Conservation (phyloP, 2,329 filamentous ascomycete species). For the Xylaria polymorpha region DNA sequence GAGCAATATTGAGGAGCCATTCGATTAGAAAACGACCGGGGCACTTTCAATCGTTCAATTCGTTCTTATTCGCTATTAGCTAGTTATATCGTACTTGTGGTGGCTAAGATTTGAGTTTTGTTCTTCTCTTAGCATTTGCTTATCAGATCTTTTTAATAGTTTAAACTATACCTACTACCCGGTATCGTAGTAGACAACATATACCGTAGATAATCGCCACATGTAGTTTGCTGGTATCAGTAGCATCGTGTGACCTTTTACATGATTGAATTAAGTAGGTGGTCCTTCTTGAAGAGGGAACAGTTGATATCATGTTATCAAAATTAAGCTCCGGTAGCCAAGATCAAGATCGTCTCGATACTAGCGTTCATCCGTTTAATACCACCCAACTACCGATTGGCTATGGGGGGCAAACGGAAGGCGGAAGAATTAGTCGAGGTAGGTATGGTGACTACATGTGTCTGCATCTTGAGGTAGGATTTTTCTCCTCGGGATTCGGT, state of each 20-base stretch:
- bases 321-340: conserved; percentile 3
- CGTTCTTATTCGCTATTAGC: neutral
- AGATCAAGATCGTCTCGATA: conserved; percentile 1
- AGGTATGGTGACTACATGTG: conserved; percentile 1
- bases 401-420: neutral
- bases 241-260: no score
- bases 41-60: neutral
- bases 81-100: no score
- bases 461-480: neutral
- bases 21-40: neutral
- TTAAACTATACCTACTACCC: neutral
- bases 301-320: neutral
- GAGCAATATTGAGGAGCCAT: neutral
- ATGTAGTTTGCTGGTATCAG: neutral
- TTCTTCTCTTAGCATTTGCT: neutral
- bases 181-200: no score
- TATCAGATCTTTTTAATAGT: neutral
- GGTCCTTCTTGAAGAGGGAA: neutral
- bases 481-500: neutral
- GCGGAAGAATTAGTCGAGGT: neutral
- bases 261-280: neutral
- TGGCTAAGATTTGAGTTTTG: neutral
- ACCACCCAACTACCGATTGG: conserved; percentile 26
- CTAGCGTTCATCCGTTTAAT: conserved; percentile 9
- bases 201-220: neutral